A percentile compares a stretch with the other conserved stretches of the same genome.
phyloP scores from a whole-genome alignment of 2,329 filamentous ascomycete species.

The Claviceps africana region DNA sequence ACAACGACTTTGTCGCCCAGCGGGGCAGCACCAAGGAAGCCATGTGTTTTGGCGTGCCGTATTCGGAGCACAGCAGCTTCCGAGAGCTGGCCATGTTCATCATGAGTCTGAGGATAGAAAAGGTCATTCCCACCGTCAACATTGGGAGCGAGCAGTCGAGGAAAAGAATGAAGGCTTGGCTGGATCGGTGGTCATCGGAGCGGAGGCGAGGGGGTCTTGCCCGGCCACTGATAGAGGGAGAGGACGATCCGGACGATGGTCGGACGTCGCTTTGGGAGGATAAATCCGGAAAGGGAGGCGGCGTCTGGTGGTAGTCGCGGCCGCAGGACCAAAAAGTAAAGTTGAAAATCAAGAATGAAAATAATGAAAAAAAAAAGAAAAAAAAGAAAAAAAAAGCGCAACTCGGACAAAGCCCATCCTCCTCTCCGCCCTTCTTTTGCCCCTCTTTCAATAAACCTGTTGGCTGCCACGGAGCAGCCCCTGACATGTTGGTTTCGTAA shows the following conservation, averaged over 20 bases:
- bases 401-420: too few species aligned
- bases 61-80: slow-evolving; percentile 92
- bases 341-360: too few species aligned
- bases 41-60: slow-evolving; percentile 86
- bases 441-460: too few species aligned
- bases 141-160: slow-evolving; percentile 45
- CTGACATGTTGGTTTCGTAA: too few species aligned
- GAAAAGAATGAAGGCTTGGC: slow-evolving; percentile 50
- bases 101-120: slow-evolving; percentile 73
- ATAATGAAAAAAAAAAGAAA: too few species aligned
- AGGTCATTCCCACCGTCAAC: slow-evolving; percentile 88
- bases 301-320: slow-evolving; percentile 25
- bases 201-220: slow-evolving; percentile 41
- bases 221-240: slow-evolving; percentile 26
- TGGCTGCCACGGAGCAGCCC: too few species aligned
- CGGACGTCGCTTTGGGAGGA: slow-evolving; percentile 24
- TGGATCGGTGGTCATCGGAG: slow-evolving; percentile 47
- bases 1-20: slow-evolving; percentile 62
- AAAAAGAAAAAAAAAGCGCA: too few species aligned
- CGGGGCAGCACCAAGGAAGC: slow-evolving; percentile 70
- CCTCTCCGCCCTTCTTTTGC: too few species aligned
- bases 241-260: slow-evolving; percentile 17
- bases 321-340: too few species aligned
- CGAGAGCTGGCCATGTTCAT: slow-evolving; percentile 88
- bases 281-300: slow-evolving; percentile 23